Percentiles rank a stretch among this genome's conserved stretches.
phyloP scores from a whole-genome alignment of 2,329 filamentous ascomycete genomes.

The Gyromitra esculenta region DNA sequence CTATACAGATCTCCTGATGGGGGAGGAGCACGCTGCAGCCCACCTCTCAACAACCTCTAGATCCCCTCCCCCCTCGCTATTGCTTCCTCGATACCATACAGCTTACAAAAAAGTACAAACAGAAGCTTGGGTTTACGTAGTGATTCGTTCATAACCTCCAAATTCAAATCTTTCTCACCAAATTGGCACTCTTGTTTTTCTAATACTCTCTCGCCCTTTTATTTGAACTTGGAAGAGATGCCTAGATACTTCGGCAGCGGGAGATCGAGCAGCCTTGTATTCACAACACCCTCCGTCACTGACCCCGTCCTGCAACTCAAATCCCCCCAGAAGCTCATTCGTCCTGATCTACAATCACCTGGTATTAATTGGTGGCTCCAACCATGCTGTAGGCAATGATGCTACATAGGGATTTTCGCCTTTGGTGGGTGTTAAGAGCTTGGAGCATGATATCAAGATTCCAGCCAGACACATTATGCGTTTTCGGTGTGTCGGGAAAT shows the following conservation, averaged over 20 bases:
- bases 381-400: conserved; percentile 27
- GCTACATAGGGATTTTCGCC: conserved; percentile 40
- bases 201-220: conserved; percentile 14
- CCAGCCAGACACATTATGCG: conserved; percentile 42
- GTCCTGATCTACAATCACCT: conserved; percentile 25
- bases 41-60: conserved; percentile 1
- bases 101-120: conserved; percentile 31
- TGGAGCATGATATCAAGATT: conserved; percentile 45
- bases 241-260: conserved; percentile 17
- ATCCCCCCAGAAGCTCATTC: conserved; percentile 24
- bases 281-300: conserved; percentile 27
- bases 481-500: conserved; percentile 48
- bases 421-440: conserved; percentile 38
- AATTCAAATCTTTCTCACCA: conserved; percentile 31
- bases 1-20: conserved; percentile 50
- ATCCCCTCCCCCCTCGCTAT: conserved; percentile 1
- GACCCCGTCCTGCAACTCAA: conserved; percentile 34
- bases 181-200: conserved; percentile 33
- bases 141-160: conserved; percentile 35
- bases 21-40: conserved; percentile 44
- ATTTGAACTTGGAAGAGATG: conserved; percentile 26
- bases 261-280: conserved; percentile 25
- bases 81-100: conserved; percentile 21
- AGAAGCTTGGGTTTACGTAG: conserved; percentile 36
- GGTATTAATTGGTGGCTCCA: conserved; percentile 24